A percentile compares a stretch with the other conserved stretches of the same genome.
Evolutionary conservation across 371 early-diverging fungal genomes (phyloP).

Genomic region (Mucor piriformis): DNA sequence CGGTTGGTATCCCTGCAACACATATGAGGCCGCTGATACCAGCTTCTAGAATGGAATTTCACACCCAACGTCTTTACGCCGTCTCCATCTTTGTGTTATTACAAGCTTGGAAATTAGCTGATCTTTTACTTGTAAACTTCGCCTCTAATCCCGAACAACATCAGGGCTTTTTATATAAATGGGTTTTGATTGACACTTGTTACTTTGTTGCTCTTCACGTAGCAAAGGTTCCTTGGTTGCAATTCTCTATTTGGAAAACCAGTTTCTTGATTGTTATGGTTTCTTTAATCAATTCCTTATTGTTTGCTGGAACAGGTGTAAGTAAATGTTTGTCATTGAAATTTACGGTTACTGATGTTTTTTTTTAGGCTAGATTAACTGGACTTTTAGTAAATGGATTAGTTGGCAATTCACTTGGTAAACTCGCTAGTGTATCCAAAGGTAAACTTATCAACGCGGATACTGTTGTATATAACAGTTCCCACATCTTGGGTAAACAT

Average conservation of each 20-base stretch:
- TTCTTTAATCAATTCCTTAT: slow-evolving; percentile 19
- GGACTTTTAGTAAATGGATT: slow-evolving; percentile 10
- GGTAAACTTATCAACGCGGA: slow-evolving; percentile 47
- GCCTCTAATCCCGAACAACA: slow-evolving; percentile 38
- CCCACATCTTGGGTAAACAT: slow-evolving; percentile 53
- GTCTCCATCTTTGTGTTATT: slow-evolving; percentile 34
- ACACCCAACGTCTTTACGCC: slow-evolving; percentile 49
- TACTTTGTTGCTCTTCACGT: slow-evolving; percentile 40
- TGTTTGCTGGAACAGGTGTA: slow-evolving; percentile 43
- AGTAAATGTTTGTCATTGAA: background rate
- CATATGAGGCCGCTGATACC: slow-evolving; percentile 43
- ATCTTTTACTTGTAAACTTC: slow-evolving; percentile 23
- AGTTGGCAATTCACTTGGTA: slow-evolving; percentile 28
- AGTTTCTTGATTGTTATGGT: slow-evolving; percentile 18
- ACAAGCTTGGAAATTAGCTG: slow-evolving; percentile 38
- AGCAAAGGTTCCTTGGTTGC: slow-evolving; percentile 53
- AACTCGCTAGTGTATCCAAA: slow-evolving; percentile 42
- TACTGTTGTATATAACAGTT: slow-evolving; percentile 41
- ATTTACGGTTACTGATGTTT: background rate
- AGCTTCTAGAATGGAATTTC: slow-evolving; percentile 41
- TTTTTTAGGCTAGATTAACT: slow-evolving; percentile 14
- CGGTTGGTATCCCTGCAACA: slow-evolving; percentile 11
- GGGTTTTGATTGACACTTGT: slow-evolving; percentile 34
- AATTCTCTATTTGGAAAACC: slow-evolving; percentile 41
- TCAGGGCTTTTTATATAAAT: slow-evolving; percentile 28